Base-by-base conservation (phyloP, 2,329 filamentous ascomycete species). In the Colletotrichum navitas region DNA sequence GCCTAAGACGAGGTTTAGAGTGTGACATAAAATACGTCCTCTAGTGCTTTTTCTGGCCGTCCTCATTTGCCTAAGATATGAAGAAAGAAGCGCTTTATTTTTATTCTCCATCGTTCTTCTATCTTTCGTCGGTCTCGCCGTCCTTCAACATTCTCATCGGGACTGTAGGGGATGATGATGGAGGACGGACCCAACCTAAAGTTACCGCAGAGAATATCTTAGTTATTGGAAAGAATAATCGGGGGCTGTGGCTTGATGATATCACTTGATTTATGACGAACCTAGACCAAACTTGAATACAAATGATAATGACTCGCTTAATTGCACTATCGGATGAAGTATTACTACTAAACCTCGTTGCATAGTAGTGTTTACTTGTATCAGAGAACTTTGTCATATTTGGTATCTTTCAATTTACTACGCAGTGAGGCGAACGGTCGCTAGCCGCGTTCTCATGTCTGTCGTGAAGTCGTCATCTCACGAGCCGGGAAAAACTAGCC, bases 391-490 rank as follows among this genome's bases (percentile, higher is more conserved):
- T n/a, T 52, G 8, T 10, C 49, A 21, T 5, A 32, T 52, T 41
- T 14, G 51, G 3, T 32, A 10, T 52, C 7, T 59, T 51, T 24
- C 39, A 61, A 36, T 60, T 61, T 36, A 18, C 5, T 52, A 41
- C 26, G 67, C 45, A 39, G 11, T 26, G 47, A 7, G 18, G 14
- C 34, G 41, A 6, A 11, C 18, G 3, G 39, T 1, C 26, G 18
- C 41, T 14, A 26, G 36, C 41, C 14, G 21, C 62, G 24, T 11
- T 11, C 41, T 59, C 64, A 52, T 68, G 2, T 32, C 26, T 32
- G 34, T 52, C 63, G n/a, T 67, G 56, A 71, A 54, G 6, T 71
- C 64, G 36, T 68, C 43, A 45, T 63, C 21, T 68, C 52, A 26
- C 68, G 18, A 47, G 2, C 12, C 45, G 24, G 34, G 36, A 60